Evolutionary conservation across 2,329 filamentous ascomycete species (phyloP).

Genomic region (Trichoderma koningiopsis): DNA sequence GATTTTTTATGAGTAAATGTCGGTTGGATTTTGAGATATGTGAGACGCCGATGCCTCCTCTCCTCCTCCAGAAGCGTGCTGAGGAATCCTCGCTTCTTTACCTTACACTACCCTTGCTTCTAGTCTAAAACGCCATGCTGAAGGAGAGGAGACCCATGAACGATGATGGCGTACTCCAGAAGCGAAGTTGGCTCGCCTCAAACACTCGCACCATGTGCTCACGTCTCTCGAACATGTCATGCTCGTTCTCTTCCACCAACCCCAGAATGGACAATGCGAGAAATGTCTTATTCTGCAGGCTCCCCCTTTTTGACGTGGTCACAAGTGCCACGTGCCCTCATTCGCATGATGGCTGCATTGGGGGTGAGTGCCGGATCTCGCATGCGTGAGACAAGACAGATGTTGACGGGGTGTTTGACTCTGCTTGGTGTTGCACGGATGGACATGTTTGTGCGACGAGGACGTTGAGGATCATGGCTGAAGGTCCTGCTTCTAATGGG

Average conservation of each 20-base stretch:
- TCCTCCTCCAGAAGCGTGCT: neutral
- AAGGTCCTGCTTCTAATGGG: conserved; percentile 16
- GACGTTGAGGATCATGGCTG: conserved; percentile 19
- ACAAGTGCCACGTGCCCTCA: conserved; percentile 23
- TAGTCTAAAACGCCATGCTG: neutral
- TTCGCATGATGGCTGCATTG: neutral
- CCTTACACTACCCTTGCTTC: neutral
- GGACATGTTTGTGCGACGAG: conserved; percentile 22
- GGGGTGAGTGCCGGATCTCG: conserved; percentile 19
- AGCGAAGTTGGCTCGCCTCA: conserved; percentile 23
- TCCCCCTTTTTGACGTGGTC: conserved; percentile 7
- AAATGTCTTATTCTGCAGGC: conserved; percentile 22
- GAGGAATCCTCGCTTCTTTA: neutral
- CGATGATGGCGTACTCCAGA: neutral
- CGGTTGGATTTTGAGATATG: neutral
- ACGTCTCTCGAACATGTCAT: neutral
- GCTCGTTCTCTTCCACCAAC: conserved; percentile 13
- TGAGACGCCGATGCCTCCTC: neutral
- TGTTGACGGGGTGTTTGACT: neutral
- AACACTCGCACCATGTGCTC: conserved; percentile 17
- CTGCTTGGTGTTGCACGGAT: conserved; percentile 10
- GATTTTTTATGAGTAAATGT: conserved; percentile 1
- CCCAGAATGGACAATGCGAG: conserved; percentile 22
- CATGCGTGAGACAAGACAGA: conserved; percentile 21
- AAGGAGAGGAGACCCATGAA: neutral